phyloP scores from a whole-genome alignment of 1,139 yeast genomes.

The Pneumocystis wakefieldiae region DNA sequence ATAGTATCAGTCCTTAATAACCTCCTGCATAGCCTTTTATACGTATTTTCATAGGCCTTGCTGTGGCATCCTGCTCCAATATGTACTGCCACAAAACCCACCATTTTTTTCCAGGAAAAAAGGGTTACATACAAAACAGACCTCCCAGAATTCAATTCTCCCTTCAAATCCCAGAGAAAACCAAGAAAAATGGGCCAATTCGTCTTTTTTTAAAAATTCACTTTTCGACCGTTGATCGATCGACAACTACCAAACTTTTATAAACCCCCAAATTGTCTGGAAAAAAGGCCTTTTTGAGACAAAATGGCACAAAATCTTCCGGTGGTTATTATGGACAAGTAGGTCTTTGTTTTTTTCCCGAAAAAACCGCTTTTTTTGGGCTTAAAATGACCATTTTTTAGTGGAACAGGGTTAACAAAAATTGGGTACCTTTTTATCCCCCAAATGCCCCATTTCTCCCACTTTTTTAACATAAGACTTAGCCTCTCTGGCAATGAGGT shows the following conservation, averaged over 20 bases:
- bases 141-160: too few species aligned
- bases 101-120: constrained; percentile 1
- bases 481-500: constrained; percentile 91
- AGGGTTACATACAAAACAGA: too few species aligned
- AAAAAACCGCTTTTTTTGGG: background rate
- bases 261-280: background rate
- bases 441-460: background rate
- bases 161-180: too few species aligned
- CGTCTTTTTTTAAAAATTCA: background rate
- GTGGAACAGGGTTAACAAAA: constrained; percentile 95
- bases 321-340: constrained; percentile 75
- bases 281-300: background rate
- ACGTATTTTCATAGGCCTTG: constrained; percentile 10
- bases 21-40: constrained; percentile 16
- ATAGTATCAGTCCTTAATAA: background rate
- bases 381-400: constrained; percentile 20
- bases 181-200: background rate
- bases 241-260: background rate
- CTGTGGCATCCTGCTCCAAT: constrained; percentile 26
- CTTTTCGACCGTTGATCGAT: background rate
- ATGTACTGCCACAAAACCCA: constrained; percentile 20
- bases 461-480: background rate
- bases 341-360: constrained; percentile 6
- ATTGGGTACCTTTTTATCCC: constrained; percentile 35
- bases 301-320: constrained; percentile 29